Evolutionary conservation across 2,329 filamentous ascomycete genomes (phyloP).

Genomic region (Monosporascus sp.): DNA sequence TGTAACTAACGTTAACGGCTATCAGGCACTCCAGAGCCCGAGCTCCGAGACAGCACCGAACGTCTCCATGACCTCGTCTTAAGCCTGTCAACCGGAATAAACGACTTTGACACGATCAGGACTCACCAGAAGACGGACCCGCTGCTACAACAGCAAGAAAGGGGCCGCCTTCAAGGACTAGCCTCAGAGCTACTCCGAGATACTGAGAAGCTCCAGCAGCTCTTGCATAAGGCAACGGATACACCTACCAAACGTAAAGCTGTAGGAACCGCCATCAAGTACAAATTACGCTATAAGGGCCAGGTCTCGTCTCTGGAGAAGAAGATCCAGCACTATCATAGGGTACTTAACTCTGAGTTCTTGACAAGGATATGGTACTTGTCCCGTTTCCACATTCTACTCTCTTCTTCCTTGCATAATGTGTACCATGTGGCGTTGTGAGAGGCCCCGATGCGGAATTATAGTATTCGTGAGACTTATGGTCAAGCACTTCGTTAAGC

Average conservation of each 20-base stretch:
- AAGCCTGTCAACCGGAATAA: not conserved
- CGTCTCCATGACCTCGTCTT: not conserved
- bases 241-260: not conserved
- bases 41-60: not conserved
- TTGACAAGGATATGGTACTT: conserved; percentile 5
- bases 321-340: conserved; percentile 1
- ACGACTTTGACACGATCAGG: not conserved
- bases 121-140: not conserved
- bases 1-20: not conserved
- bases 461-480: not conserved
- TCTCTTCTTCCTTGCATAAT: not conserved
- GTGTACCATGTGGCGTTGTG: not conserved
- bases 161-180: conserved; percentile 3
- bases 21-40: conserved; percentile 1
- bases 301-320: conserved; percentile 1
- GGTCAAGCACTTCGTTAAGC: not conserved
- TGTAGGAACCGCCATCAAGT: not conserved
- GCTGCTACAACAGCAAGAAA: not conserved
- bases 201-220: not conserved
- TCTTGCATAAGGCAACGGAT: conserved; percentile 1
- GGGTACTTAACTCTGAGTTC: conserved; percentile 2
- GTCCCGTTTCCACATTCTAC: not conserved
- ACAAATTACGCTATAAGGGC: conserved; percentile 2
- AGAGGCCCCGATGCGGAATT: too few relatives aligned
- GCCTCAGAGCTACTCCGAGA: conserved; percentile 3